Conservation (phyloP, 1,284 basidiomycete genomes). For the Sparassis latifolia region DNA sequence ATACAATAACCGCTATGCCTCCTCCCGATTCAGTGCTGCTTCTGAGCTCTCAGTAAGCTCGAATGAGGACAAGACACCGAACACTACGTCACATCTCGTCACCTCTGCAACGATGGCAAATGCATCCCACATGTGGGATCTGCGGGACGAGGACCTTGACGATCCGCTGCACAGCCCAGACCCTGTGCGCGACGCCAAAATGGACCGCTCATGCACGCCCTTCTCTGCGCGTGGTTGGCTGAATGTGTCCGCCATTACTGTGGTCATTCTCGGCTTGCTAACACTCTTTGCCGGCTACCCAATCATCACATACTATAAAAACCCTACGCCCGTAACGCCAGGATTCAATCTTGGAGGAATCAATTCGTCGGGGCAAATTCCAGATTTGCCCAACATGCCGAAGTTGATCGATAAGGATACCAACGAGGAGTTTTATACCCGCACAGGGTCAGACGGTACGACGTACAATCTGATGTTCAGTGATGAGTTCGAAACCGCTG, state of each 20-base stretch:
- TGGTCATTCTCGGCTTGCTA: conserved; percentile 55
- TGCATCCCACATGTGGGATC: conserved; percentile 63
- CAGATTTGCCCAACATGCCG: conserved; percentile 50
- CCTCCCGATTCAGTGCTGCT: conserved; percentile 53
- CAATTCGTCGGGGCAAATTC: conserved; percentile 67
- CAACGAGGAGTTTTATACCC: conserved; percentile 41
- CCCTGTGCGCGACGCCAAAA: conserved; percentile 50
- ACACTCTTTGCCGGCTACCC: conserved; percentile 78
- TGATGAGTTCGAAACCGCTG: conserved; percentile 86
- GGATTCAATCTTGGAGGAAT: conserved; percentile 75
- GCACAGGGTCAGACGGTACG: conserved; percentile 59
- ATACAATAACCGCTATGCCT: conserved; percentile 31
- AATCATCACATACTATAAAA: conserved; percentile 50
- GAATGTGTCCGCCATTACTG: conserved; percentile 55
- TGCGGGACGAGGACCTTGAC: conserved; percentile 69
- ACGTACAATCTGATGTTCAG: conserved; percentile 83
- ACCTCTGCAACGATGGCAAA: conserved; percentile 21
- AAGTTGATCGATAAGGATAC: conserved; percentile 66
- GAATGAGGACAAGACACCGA: conserved; percentile 31
- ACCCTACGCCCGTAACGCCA: conserved; percentile 20
- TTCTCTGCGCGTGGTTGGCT: conserved; percentile 71
- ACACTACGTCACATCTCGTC: conserved; percentile 32
- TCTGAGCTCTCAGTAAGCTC: conserved; percentile 47
- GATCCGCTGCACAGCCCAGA: conserved; percentile 74
- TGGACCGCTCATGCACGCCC: conserved; percentile 51